These are phyloP conservation scores for Trametes maxima DNA, from an alignment of 768 basidiomycete genomes.

Conservation along the genomic window DNA sequence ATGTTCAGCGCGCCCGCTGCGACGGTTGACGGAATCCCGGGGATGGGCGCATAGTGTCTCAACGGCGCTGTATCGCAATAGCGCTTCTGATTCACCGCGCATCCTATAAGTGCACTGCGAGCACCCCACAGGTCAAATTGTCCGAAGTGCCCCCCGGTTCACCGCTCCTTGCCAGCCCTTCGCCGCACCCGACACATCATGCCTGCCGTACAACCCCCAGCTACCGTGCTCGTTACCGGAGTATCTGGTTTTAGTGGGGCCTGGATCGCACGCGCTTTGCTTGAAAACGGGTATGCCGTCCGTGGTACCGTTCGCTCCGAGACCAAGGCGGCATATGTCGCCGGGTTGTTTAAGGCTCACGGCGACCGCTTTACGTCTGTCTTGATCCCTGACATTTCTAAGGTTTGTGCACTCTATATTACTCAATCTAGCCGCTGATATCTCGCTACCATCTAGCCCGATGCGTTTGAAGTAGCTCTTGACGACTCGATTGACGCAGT, in stretches of 20 bases:
- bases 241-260: slow-evolving; percentile 30
- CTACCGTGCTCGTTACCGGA: slow-evolving; percentile 29
- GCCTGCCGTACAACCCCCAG: slow-evolving; percentile 27
- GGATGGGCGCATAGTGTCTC: too few relatives aligned
- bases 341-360: slow-evolving; percentile 38
- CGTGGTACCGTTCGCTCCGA: slow-evolving; percentile 47
- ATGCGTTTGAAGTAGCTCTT: slow-evolving; percentile 77
- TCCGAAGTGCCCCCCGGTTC: too few relatives aligned
- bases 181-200: slow-evolving; percentile 3
- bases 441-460: slow-evolving; percentile 40
- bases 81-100: too few relatives aligned
- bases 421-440: not conserved
- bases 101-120: too few relatives aligned
- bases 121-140: too few relatives aligned
- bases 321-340: slow-evolving; percentile 45
- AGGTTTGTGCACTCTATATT: slow-evolving; percentile 28
- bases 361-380: slow-evolving; percentile 43
- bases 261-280: slow-evolving; percentile 36
- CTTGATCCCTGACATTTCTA: slow-evolving; percentile 50
- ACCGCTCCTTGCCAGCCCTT: too few relatives aligned
- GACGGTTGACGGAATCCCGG: too few relatives aligned
- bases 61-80: too few relatives aligned
- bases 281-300: slow-evolving; percentile 41
- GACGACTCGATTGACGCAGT: slow-evolving; percentile 45
- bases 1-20: too few relatives aligned